Evolutionary conservation across 805 yeast genomes (phyloP).

Genomic region (Clavispora phyllophila): DNA sequence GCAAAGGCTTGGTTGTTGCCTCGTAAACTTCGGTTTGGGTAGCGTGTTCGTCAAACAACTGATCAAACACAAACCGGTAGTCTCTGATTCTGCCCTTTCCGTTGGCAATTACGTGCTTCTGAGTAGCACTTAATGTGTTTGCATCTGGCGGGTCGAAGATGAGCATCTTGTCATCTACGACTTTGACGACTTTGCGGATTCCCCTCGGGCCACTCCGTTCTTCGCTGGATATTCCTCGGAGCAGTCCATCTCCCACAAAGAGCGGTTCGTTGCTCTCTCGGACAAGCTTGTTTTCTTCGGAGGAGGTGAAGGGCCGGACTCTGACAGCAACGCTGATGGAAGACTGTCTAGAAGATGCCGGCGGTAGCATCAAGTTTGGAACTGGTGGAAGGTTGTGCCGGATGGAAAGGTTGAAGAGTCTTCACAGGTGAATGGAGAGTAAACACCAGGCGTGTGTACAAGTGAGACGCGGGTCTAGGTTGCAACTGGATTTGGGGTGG

Average conservation of each 20-base stretch:
- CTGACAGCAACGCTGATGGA: conserved; percentile 75
- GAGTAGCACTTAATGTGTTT: conserved; percentile 54
- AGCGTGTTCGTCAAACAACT: conserved; percentile 61
- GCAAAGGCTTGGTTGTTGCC: conserved; percentile 63
- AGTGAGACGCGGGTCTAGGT: conserved; percentile 1
- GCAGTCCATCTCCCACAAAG: conserved; percentile 54
- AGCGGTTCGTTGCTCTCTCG: conserved; percentile 32
- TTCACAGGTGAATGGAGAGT: not conserved
- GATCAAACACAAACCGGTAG: conserved; percentile 78
- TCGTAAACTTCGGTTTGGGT: conserved; percentile 65
- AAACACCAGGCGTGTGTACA: conserved; percentile 5
- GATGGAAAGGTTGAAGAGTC: not conserved
- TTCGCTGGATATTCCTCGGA: conserved; percentile 20
- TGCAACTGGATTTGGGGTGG: not conserved
- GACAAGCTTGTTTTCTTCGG: conserved; percentile 48
- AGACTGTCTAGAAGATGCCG: conserved; percentile 33
- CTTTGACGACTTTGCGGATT: conserved; percentile 65
- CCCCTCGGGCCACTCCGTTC: conserved; percentile 38
- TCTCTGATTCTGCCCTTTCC: conserved; percentile 53
- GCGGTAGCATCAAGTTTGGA: not conserved
- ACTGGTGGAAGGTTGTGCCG: not conserved
- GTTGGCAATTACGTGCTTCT: conserved; percentile 38
- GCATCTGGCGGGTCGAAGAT: conserved; percentile 80
- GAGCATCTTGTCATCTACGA: conserved; percentile 80
- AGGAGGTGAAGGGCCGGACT: conserved; percentile 72